phyloP scores from a whole-genome alignment of 1,284 basidiomycete species.

The Ceratobasidium theobromae region DNA sequence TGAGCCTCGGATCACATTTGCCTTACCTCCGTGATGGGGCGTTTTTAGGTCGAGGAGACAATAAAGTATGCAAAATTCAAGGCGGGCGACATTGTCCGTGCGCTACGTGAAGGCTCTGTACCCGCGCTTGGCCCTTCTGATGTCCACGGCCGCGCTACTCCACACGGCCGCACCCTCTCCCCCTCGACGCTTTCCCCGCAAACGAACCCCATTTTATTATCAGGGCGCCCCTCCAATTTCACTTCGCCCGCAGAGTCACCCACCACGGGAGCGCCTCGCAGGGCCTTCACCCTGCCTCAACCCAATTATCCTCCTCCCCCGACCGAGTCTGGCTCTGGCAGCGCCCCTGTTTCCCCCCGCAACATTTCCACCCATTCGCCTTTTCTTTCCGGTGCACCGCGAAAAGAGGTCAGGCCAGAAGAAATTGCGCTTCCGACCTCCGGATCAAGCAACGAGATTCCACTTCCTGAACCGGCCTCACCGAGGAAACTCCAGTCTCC shows the following conservation, averaged over 20 bases:
- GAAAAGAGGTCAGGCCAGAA: neutral
- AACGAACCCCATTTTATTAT: constrained; percentile 13
- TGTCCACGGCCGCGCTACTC: neutral
- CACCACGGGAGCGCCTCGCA: constrained; percentile 1
- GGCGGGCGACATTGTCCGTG: constrained; percentile 84
- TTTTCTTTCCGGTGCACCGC: neutral
- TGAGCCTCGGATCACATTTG: constrained; percentile 29
- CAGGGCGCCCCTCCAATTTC: constrained; percentile 1
- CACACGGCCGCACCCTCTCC: constrained; percentile 1
- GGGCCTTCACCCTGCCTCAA: neutral
- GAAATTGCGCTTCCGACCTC: neutral
- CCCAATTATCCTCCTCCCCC: constrained; percentile 7
- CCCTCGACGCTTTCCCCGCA: constrained; percentile 14
- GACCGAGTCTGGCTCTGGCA: constrained; percentile 19
- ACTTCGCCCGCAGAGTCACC: constrained; percentile 1
- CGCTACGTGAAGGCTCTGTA: constrained; percentile 77
- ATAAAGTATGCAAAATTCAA: constrained; percentile 92
- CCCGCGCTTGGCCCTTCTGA: constrained; percentile 52
- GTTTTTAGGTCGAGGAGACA: constrained; percentile 59
- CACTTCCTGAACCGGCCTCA: constrained; percentile 2
- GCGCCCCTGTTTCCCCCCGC: constrained; percentile 23
- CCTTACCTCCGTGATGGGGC: constrained; percentile 44
- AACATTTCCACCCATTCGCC: neutral
- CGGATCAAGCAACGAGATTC: neutral
- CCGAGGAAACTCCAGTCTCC: constrained; percentile 21